Base-by-base conservation (phyloP, 495 filamentous ascomycete genomes). In the Talaromyces ruber region DNA sequence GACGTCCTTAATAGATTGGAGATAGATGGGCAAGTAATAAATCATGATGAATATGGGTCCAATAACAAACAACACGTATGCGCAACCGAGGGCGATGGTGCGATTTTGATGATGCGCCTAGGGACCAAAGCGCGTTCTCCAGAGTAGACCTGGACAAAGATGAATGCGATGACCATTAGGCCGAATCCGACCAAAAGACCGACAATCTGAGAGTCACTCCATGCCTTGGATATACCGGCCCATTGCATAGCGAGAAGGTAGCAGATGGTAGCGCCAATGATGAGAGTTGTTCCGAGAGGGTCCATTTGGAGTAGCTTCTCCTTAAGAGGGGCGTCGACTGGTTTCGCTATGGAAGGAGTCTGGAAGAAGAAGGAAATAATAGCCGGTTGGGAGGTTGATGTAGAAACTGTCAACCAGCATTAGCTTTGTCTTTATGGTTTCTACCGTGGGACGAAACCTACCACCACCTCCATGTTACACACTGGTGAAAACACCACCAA, bases 1-100 rank as follows among this genome's bases (percentile, higher is more conserved):
- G 3, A 81, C 80, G 37, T 79, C 82, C 66, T 88, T 82, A 65
- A 93, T 82, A 14, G 86, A 82, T 70, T 94, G 90, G 79, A 94
- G 92, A 22, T 68, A 82, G 74, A 74, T 88, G 84, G 68, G 87
- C 81, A n/a, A 84, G 39, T 69, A 69, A 45, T 69, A 69, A 21
- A 66, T 58, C 9, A 64, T 34, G 25, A 70, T 25, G n/a, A 71
- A 68, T 39, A 65, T 65, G 11, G 63, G 52, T 1, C 62, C 58
- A 45, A 64, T 53, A 16, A 63, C 64, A 22, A 73, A 74, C 47
- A 71, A 67, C n/a, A 60, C 47, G 50, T 64, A 74, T 24, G 62
- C 26, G n/a, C 45, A 61, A 12, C 43, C 55, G 16, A 68, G 63
- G 12, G 65, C 43, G 43, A 72, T 67, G n/a, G 60, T 64, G 34